A percentile compares a stretch with the other conserved stretches of the same genome.
phyloP scores from a whole-genome alignment of 148 eudicot species.

The Persicaria maculosa region DNA sequence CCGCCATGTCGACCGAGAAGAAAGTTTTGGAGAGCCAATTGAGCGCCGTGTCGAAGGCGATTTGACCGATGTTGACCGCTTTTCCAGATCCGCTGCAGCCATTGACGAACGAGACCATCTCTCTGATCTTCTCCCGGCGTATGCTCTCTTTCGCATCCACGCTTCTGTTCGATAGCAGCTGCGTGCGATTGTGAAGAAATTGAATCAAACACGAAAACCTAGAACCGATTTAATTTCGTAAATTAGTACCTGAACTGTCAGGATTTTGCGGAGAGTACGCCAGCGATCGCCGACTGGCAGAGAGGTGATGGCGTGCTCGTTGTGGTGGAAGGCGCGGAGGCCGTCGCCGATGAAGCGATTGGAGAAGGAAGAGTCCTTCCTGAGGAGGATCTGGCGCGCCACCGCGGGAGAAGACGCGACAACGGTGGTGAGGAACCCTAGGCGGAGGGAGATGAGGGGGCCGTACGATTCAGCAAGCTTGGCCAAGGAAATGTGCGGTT shows the following conservation, averaged over 20 bases:
- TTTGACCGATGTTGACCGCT: conserved; percentile 14
- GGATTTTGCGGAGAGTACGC: conserved; percentile 5
- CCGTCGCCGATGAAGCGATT: conserved; percentile 5
- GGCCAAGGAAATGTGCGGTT: conserved; percentile 7
- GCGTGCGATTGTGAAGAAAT: background rate
- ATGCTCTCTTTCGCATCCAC: conserved; percentile 3
- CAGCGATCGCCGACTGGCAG: background rate
- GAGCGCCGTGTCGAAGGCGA: conserved; percentile 5
- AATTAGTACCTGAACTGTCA: background rate
- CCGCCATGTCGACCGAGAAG: conserved; percentile 14
- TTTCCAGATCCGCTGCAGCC: background rate
- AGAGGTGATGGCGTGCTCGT: background rate
- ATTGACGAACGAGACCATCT: background rate
- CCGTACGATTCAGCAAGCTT: conserved; percentile 5
- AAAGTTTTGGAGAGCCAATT: conserved; percentile 8
- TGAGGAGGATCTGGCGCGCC: conserved; percentile 9
- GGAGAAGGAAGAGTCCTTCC: conserved; percentile 9
- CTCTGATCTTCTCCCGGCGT: background rate
- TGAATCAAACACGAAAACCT: background rate
- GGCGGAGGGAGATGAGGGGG: conserved; percentile 4
- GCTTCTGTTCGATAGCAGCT: background rate
- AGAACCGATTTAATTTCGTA: background rate
- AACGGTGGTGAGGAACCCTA: conserved; percentile 4
- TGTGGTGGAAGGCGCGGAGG: background rate
- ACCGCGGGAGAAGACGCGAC: conserved; percentile 5